A percentile compares a stretch with the other conserved stretches of the same genome.
These are phyloP conservation scores for Boletus reticuloceps DNA, from an alignment of 768 basidiomycete species.

Conservation along the genomic window DNA sequence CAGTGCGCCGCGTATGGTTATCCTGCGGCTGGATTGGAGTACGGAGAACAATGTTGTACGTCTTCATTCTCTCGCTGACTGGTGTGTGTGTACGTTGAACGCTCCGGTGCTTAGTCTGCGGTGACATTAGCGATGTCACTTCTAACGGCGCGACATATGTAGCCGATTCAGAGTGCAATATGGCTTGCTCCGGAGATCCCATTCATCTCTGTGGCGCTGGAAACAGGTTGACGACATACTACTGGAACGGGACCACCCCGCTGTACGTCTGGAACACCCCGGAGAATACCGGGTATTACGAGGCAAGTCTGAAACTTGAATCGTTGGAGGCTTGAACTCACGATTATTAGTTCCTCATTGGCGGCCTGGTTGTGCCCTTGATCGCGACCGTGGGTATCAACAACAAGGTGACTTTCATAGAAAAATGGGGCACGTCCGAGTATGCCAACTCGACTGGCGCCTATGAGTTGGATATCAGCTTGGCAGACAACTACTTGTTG, in stretches of 20 bases:
- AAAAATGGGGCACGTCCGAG: constrained; percentile 66
- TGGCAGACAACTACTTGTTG: constrained; percentile 40
- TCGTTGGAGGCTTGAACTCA: neutral
- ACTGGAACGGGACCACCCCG: constrained; percentile 41
- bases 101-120: constrained; percentile 50
- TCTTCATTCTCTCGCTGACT: neutral
- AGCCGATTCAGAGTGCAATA: constrained; percentile 39
- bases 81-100: neutral
- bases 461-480: constrained; percentile 69
- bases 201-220: constrained; percentile 65
- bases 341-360: constrained; percentile 39
- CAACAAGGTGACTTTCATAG: constrained; percentile 78
- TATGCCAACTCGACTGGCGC: constrained; percentile 69
- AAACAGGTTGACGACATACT: constrained; percentile 51
- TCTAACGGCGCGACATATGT: constrained; percentile 31
- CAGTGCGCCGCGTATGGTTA: constrained; percentile 74
- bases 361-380: constrained; percentile 67
- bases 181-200: constrained; percentile 69
- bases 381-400: constrained; percentile 77
- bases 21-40: constrained; percentile 68
- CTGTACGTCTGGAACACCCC: constrained; percentile 68
- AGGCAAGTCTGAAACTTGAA: constrained; percentile 42
- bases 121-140: constrained; percentile 57
- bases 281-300: constrained; percentile 61
- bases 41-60: constrained; percentile 68